Percentiles rank a stretch among this genome's conserved stretches.
Conservation (phyloP, 371 early-diverging fungal genomes). For the Entomophthora muscae region DNA sequence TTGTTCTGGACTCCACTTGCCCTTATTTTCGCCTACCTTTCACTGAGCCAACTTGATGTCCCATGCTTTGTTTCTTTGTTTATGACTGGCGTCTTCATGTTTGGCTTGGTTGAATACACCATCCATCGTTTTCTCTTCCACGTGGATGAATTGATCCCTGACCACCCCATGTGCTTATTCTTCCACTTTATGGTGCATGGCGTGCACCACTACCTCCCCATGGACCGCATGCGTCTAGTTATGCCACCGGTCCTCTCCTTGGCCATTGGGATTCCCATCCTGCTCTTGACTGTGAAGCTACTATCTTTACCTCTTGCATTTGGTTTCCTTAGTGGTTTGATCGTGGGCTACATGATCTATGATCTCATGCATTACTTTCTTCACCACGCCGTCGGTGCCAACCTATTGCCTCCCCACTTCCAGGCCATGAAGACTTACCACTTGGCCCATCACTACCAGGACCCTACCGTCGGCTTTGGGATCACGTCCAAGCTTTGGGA, state of each 20-base stretch:
- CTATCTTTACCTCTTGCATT: conserved; percentile 27
- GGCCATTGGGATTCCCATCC: conserved; percentile 37
- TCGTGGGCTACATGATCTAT: conserved; percentile 72
- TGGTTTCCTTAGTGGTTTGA: conserved; percentile 52
- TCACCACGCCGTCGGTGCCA: conserved; percentile 53
- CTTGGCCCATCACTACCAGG: conserved; percentile 86
- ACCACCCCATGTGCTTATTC: conserved; percentile 48
- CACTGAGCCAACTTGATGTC: not conserved
- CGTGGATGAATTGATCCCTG: conserved; percentile 68
- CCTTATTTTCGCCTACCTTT: conserved; percentile 10
- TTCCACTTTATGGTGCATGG: conserved; percentile 84
- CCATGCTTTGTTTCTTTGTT: conserved; percentile 15
- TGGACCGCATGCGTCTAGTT: conserved; percentile 87
- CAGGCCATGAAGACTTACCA: conserved; percentile 83
- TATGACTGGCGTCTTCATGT: conserved; percentile 47
- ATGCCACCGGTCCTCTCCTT: conserved; percentile 86
- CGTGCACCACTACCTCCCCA: conserved; percentile 88
- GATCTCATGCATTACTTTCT: conserved; percentile 87
- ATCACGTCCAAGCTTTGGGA: conserved; percentile 90
- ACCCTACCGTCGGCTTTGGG: conserved; percentile 71
- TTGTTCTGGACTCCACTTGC: conserved; percentile 55
- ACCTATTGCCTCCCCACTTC: conserved; percentile 41
- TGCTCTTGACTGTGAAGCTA: conserved; percentile 26
- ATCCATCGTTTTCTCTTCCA: conserved; percentile 90
- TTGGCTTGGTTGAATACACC: conserved; percentile 68